Base-by-base conservation (phyloP, 163 green algal genomes). In the Botryococcus braunii region DNA sequence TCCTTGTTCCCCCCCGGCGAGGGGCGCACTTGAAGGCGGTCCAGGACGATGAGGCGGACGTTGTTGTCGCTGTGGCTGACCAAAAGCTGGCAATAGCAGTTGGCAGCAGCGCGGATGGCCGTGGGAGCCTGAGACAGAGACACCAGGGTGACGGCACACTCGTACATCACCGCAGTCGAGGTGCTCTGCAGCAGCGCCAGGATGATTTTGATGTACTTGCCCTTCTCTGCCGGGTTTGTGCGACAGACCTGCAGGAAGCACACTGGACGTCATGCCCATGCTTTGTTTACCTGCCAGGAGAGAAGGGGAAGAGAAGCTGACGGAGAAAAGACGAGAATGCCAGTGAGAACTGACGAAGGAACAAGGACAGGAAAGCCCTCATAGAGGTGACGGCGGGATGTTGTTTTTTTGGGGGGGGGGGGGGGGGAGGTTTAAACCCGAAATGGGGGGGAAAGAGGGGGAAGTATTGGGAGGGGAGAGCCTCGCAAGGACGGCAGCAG, bases 1-100 rank as follows among this genome's bases (percentile, higher is more conserved):
- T n/a, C n/a, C n/a, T n/a, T n/a, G n/a, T n/a, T n/a, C n/a, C n/a
- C n/a, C n/a, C n/a, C n/a, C n/a, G n/a, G n/a, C n/a, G n/a, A 35
- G 35, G 35, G 11, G 60, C 5, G 29, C 13, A 79, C 79, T 69
- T 87, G 71, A 58, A 99, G 79, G 37, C 93, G 75, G 84, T 99
- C 95, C 59, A 99, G 83, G 52, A 99, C 91, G 73, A 99, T 98
- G 35, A 99, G 85, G 86, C 97, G 97, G 52, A 99, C 95, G 71
- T 99, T 99, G 89, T 99, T 99, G 86, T 99, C 95, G 43, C 74
- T 91, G 73, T 97, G 88, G 35, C 66, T 90, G 34, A 93, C 83
- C 37, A 99, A 82, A 74, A 99, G 88, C 85, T 97, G 86, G 81
- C 86, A 96, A 83, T 93, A 98, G 90, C 92, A 98, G 78, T 95